These are phyloP conservation scores for Hypoxylon rickii DNA, from an alignment of 495 filamentous ascomycete genomes.

Conservation along the genomic window DNA sequence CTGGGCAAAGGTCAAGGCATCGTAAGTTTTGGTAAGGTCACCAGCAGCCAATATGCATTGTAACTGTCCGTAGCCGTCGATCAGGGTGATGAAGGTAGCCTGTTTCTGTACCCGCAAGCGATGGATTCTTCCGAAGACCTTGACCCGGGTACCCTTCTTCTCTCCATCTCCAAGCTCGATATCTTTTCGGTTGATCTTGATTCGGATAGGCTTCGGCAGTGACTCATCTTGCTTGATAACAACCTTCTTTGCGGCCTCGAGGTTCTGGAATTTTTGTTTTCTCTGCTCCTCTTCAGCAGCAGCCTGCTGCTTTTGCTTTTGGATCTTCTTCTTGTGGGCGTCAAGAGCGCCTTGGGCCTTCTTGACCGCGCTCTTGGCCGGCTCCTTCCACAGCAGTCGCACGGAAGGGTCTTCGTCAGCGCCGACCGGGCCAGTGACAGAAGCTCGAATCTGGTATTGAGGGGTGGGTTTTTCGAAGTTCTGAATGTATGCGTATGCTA, in stretches of 20 bases:
- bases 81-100: conserved; percentile 82
- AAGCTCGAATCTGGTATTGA: conserved; percentile 71
- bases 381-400: conserved; percentile 73
- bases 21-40: conserved; percentile 86
- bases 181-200: conserved; percentile 71
- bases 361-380: conserved; percentile 81
- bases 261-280: conserved; percentile 60
- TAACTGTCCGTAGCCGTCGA: conserved; percentile 87
- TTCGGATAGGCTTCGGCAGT: conserved; percentile 77
- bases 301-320: conserved; percentile 68
- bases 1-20: conserved; percentile 83
- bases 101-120: conserved; percentile 83
- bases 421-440: conserved; percentile 64
- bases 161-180: conserved; percentile 68
- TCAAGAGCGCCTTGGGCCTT: conserved; percentile 76
- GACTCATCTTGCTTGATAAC: conserved; percentile 77
- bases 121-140: conserved; percentile 85
- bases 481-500: conserved; percentile 76
- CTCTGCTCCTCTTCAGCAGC: conserved; percentile 74
- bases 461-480: conserved; percentile 62
- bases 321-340: conserved; percentile 75
- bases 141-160: conserved; percentile 74
- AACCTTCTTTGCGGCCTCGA: conserved; percentile 87
- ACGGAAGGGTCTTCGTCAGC: conserved; percentile 61
- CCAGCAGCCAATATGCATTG: conserved; percentile 83